Base-by-base conservation (phyloP, 495 filamentous ascomycete species). In the Aspergillus sclerotioniger region DNA sequence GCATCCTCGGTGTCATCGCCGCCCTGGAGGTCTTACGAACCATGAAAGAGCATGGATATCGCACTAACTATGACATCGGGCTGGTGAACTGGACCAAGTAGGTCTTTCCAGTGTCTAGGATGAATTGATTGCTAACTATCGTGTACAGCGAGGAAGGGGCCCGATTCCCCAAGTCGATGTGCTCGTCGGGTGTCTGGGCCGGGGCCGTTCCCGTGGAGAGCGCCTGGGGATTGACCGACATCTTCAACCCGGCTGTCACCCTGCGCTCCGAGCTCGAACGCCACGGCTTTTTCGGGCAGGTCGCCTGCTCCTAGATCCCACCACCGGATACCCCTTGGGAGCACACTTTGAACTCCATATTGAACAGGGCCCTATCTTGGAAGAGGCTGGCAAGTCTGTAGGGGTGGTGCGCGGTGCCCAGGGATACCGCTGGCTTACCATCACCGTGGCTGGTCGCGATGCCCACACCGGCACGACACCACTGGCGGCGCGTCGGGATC, bases 331-430 rank as follows among this genome's bases (percentile, higher is more conserved):
- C 39, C 68, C 66, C 0, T 81, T 91, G 56, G 87, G 80, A 9
- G 89, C 88, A 3, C 87, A 91, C 63, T 91, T 92, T 68, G 89
- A 92, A 63, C 76, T 90, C 12, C 89, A 91, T 61, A 91, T 92
- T 54, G 89, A 92, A 62, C 88, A 92, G 72, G 88, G 88, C 0
- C 86, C 87, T 5, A 82, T 86, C 25, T 80, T 92, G 3, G 82
- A 86, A 45, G 70, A 71, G 3, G 73, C 76, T 16, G 68, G 76
- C 4, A 72, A 80, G 48, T 82, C 83, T 35, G 81, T 90, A 46
- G 88, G 86, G 1, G 76, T 89, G 6, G 88, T 91, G 8, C 76
- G 76, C 21, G 89, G 87, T 5, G 87, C 85, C 13, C 73, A 76
- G 56, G 71, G 73, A 13, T 88, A 86, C 59, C 79, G 80, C 56